Percentiles rank a stretch among this genome's conserved stretches.
phyloP scores from a whole-genome alignment of 306 rosid species.

The Acacia acuminata region DNA sequence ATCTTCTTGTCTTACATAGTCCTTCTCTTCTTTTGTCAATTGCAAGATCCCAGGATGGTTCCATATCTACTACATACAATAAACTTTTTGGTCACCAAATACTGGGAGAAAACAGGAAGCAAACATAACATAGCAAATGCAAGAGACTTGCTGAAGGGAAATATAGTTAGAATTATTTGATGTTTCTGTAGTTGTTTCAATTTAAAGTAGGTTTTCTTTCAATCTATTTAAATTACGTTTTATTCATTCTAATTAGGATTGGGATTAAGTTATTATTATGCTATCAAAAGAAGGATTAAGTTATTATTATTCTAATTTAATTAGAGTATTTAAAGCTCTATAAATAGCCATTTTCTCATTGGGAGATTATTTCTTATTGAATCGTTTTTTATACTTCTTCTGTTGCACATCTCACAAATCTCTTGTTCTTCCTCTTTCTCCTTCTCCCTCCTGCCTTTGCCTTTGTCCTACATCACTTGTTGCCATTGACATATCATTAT shows the following conservation, averaged over 20 bases:
- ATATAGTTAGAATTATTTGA: neutral
- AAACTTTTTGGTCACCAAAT: conserved; percentile 29
- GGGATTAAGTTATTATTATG: neutral
- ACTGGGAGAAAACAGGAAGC: conserved; percentile 29
- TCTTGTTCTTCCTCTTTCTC: neutral
- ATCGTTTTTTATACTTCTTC: neutral
- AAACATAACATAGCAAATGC: conserved; percentile 16
- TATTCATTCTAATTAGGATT: neutral
- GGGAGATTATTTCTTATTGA: neutral
- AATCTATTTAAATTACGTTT: neutral
- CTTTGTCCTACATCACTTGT: neutral
- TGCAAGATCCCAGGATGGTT: conserved; percentile 99
- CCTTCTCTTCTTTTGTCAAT: conserved; percentile 79
- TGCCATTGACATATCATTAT: conserved; percentile 13
- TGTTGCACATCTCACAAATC: neutral
- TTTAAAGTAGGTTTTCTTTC: neutral
- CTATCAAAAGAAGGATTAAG: too few species aligned
- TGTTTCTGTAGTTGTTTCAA: neutral
- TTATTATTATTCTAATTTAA: neutral
- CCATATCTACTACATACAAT: conserved; percentile 78
- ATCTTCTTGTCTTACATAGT: conserved; percentile 65
- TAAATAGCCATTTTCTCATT: neutral
- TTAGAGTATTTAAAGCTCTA: neutral
- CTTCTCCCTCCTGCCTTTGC: neutral
- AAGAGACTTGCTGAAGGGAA: conserved; percentile 10